phyloP scores from a whole-genome alignment of 73 alveolate genomes.

The Urostyla sp. region DNA sequence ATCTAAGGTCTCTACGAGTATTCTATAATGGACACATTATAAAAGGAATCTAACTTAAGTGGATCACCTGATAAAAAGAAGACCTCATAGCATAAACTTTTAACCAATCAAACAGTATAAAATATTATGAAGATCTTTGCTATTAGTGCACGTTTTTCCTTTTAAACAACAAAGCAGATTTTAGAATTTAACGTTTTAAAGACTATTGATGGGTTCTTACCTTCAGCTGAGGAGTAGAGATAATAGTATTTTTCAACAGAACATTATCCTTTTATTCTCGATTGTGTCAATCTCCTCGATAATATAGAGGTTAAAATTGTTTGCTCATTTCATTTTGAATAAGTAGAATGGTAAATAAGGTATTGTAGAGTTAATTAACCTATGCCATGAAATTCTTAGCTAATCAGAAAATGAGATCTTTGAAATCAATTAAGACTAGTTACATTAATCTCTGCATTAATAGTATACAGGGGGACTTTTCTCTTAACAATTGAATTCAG shows the following conservation, averaged over 20 bases:
- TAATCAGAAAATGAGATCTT: conserved; percentile 17
- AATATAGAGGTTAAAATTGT: conserved; percentile 26
- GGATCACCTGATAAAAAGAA: neutral
- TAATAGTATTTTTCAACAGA: conserved; percentile 7
- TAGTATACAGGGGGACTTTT: too few relatives aligned
- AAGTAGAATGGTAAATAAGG: conserved; percentile 26
- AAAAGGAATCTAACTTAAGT: neutral
- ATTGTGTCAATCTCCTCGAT: neutral
- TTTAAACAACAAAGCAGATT: conserved; percentile 11
- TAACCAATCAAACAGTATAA: conserved; percentile 6
- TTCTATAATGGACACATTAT: neutral
- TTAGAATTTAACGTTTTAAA: conserved; percentile 19
- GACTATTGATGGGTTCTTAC: conserved; percentile 11
- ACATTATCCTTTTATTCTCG: conserved; percentile 39
- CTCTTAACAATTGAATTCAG: neutral
- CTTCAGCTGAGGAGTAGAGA: conserved; percentile 5
- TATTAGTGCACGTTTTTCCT: conserved; percentile 4
- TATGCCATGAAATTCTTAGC: conserved; percentile 35
- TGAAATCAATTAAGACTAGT: neutral
- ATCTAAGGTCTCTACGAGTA: conserved; percentile 13
- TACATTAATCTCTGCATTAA: neutral
- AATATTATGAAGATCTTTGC: conserved; percentile 11
- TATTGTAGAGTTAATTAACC: neutral
- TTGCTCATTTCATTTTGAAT: conserved; percentile 24
- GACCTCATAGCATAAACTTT: neutral